A percentile compares a stretch with the other conserved stretches of the same genome.
Evolutionary conservation across 768 basidiomycete genomes (phyloP).

Genomic region (Tulasnella sp.): DNA sequence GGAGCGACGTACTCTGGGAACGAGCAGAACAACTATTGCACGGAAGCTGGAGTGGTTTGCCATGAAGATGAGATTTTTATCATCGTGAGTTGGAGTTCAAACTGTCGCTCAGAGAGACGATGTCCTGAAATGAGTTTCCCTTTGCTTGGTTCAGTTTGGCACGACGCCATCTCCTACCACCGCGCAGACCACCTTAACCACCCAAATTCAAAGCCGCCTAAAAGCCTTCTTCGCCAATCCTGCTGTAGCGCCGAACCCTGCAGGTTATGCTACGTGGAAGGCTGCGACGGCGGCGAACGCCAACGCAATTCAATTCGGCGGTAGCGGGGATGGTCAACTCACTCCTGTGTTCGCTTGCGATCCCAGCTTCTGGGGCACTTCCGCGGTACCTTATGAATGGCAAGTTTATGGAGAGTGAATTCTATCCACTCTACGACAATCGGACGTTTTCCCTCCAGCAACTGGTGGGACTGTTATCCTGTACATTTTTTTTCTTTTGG

Average conservation of each 20-base stretch:
- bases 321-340: slow-evolving; percentile 33
- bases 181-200: slow-evolving; percentile 46
- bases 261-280: slow-evolving; percentile 39
- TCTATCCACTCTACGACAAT: no score
- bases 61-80: slow-evolving; percentile 78
- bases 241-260: slow-evolving; percentile 45
- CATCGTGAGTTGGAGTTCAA: slow-evolving; percentile 38
- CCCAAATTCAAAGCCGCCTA: slow-evolving; percentile 62
- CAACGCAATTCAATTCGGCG: slow-evolving; percentile 52
- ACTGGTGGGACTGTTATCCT: no score
- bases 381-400: slow-evolving; percentile 55
- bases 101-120: no score
- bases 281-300: slow-evolving; percentile 42
- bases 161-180: slow-evolving; percentile 45
- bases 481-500: no score
- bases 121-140: no score
- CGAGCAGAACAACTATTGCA: slow-evolving; percentile 43
- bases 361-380: slow-evolving; percentile 54
- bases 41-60: slow-evolving; percentile 46
- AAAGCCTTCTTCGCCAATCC: slow-evolving; percentile 52
- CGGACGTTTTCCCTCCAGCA: neutral
- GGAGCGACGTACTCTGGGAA: slow-evolving; percentile 69
- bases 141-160: slow-evolving; percentile 40
- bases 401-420: slow-evolving; percentile 37
- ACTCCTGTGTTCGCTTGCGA: slow-evolving; percentile 47